Evolutionary conservation across 2,329 filamentous ascomycete genomes (phyloP), one percentile per base, ranked within the genome.

Genomic region (Aspergillus sp.): DNA sequence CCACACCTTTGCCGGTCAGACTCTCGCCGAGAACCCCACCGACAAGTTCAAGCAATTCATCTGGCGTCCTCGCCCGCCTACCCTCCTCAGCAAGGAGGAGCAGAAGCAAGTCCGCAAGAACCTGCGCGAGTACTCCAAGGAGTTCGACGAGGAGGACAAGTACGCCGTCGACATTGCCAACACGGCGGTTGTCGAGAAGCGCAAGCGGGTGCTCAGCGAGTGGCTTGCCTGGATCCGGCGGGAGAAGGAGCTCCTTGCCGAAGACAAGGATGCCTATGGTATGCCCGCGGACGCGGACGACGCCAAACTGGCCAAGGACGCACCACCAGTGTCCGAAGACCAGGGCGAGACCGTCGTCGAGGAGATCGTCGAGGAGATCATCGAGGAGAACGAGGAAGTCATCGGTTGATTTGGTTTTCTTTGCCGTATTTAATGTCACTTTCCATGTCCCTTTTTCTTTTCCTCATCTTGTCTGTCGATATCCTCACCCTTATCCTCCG

Each of bases 101-200:
- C 94, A 97, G 80, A 96, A 97, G 82, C 84, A 88, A 67, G 90
- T 97, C 67, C 93, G 95, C 79, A 97, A 96, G 85, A 99, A 97
- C 77, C 86, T 99, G 50, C 89, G 93, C 63, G 94, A 97, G 76
- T 99, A 97, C 84, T 91, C 87, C 73, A 89, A 90, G 70, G 81
- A 89, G 60, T 99, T 99, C 73, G 94, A 99, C 64, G 91, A 96
- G 76, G 88, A 96, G 71, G 95, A 99, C 75, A 85, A 88, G 59
- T 91, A 95, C 70, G 91, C 93, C 69, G 92, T 92, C 69, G 93
- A 92, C 57, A 93, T 91, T 51, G 94, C 93, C 64, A 94, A 97
- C 77, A 85, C 92, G 66, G 93, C 92, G 32, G 91, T 99, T 47
- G 88, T 99, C 57, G 93, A 97, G 75, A 86, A 85, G 62, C 85